A percentile compares a stretch with the other conserved stretches of the same genome.
Evolutionary conservation across 2,329 filamentous ascomycete species (phyloP).

Genomic region (Botryotinia globosa): DNA sequence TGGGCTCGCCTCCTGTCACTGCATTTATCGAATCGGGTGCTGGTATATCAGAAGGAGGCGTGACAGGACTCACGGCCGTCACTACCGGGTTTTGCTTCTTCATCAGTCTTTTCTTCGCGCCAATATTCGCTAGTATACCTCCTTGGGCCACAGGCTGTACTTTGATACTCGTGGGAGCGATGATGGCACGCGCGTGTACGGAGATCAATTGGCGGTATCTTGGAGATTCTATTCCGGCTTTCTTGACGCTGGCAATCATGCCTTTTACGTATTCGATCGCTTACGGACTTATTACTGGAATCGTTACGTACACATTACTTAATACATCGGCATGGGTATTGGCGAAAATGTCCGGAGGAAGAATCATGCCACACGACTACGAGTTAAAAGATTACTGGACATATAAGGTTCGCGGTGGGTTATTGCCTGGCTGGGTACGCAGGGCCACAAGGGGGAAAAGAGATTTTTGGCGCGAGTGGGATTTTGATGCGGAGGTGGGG

Average conservation of each 20-base stretch:
- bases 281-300: conserved; percentile 77
- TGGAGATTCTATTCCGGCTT: conserved; percentile 80
- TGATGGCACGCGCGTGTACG: conserved; percentile 75
- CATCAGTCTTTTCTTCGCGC: conserved; percentile 83
- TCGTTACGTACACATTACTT: conserved; percentile 72
- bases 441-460: conserved; percentile 42
- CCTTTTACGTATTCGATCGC: conserved; percentile 88
- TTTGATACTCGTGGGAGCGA: conserved; percentile 80
- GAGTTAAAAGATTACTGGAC: conserved; percentile 78
- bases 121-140: conserved; percentile 85
- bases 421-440: conserved; percentile 71
- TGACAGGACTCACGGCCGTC: conserved; percentile 80
- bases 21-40: conserved; percentile 88
- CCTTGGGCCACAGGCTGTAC: conserved; percentile 88
- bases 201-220: conserved; percentile 90
- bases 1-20: conserved; percentile 78
- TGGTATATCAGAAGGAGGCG: conserved; percentile 82
- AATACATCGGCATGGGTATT: conserved; percentile 70
- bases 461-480: conserved; percentile 33
- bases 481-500: conserved; percentile 27
- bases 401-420: conserved; percentile 69
- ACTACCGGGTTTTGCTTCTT: conserved; percentile 79
- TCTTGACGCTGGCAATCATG: conserved; percentile 81
- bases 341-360: conserved; percentile 62
- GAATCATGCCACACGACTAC: conserved; percentile 72